These are phyloP conservation scores for Niebla homalea DNA, from an alignment of 495 filamentous ascomycete species.

Conservation along the genomic window DNA sequence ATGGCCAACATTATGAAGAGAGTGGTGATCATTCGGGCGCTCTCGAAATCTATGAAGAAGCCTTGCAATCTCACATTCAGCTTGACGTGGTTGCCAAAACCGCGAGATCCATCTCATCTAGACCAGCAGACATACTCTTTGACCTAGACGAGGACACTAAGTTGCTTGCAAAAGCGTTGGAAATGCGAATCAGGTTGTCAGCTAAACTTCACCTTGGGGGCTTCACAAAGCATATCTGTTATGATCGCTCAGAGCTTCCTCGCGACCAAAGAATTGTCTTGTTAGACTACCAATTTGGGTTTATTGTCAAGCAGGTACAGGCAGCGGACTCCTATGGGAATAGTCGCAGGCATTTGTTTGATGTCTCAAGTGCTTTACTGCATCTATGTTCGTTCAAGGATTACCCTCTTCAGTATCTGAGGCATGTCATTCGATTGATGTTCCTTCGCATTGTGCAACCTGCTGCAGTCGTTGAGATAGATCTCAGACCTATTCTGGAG, in stretches of 20 bases:
- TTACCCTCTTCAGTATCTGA: conserved; percentile 34
- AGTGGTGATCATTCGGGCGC: conserved; percentile 25
- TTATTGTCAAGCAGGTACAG: conserved; percentile 16
- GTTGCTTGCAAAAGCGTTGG: conserved; percentile 35
- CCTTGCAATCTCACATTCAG: conserved; percentile 35
- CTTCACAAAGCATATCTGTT: conserved; percentile 16
- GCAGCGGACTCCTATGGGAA: background rate
- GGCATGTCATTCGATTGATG: conserved; percentile 30
- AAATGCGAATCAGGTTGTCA: conserved; percentile 31
- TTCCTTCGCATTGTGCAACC: conserved; percentile 25
- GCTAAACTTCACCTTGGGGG: conserved; percentile 10
- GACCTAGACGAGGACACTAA: conserved; percentile 7
- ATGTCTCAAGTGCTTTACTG: conserved; percentile 27
- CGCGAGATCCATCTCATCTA: conserved; percentile 9
- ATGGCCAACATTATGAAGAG: conserved; percentile 33
- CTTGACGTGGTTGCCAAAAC: conserved; percentile 28
- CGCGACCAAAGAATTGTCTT: conserved; percentile 30
- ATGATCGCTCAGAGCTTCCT: conserved; percentile 29
- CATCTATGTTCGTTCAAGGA: conserved; percentile 24
- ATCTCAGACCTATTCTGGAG: background rate
- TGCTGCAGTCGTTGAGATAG: conserved; percentile 14
- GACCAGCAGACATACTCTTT: conserved; percentile 12
- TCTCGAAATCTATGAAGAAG: conserved; percentile 28
- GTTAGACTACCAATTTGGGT: conserved; percentile 43
- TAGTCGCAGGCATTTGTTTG: conserved; percentile 2